Base-by-base conservation (phyloP, 768 basidiomycete species). In the Exidia glandulosa region DNA sequence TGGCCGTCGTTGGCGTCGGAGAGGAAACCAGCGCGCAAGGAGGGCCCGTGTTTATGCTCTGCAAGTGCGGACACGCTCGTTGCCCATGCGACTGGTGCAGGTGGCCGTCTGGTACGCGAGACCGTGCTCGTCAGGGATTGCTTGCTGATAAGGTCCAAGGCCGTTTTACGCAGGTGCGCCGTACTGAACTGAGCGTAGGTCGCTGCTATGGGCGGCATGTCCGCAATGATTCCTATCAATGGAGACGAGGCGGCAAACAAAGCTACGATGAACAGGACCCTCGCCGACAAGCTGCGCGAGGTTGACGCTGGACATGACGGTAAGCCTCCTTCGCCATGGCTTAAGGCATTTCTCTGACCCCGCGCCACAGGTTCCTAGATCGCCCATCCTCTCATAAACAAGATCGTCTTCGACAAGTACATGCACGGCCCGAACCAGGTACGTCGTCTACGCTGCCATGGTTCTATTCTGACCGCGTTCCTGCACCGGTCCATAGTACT, bases 171-270 rank as follows among this genome's bases (percentile, higher is more conserved):
- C n/a, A n/a, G n/a, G n/a, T n/a, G n/a, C n/a, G n/a, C n/a, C n/a
- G n/a, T n/a, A n/a, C n/a, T n/a, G n/a, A n/a, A n/a, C n/a, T n/a
- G n/a, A n/a, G n/a, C n/a, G n/a, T n/a, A 95, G 66, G 96, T 99
- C 27, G 96, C 96, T 5, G 96, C 96, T 9, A 97, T 99, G 88
- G 96, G 96, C 63, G 96, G 96, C 65, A 99, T 99, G 96, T 94
- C 95, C 32, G 96, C 96, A 19, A 94, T 96, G 70, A 98, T 99
- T 68, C 96, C 95, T 19, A 96, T 99, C 80, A 98, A 93, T 77
- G 85, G 92, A 69, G 93, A 99, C 69, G 78, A 84, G 29, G 83
- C 85, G 65, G 94, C 93, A 57, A 98, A 99, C 75, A 88, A 94
- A 57, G 70, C 82, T 19, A 96, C 94, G 13, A 98, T 97, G 93